Evolutionary conservation across 305 asterid genomes (phyloP).

Genomic region (Solanum aculeatissimum): DNA sequence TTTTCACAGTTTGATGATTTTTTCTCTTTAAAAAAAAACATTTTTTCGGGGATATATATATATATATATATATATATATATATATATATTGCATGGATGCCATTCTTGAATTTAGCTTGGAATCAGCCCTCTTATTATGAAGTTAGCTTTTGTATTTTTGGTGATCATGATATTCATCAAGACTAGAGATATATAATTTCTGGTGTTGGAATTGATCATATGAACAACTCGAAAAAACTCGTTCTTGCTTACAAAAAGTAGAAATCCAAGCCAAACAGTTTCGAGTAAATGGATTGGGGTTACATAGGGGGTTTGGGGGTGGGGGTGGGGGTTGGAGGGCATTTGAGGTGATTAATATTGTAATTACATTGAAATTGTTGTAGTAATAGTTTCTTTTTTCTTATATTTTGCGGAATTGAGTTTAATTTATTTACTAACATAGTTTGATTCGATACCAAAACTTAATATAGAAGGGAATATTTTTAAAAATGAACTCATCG

Average conservation of each 20-base stretch:
- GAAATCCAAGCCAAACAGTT: no score
- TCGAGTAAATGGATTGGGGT: neutral
- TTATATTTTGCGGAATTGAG: neutral
- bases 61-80: no score
- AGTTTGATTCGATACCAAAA: no score
- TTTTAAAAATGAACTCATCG: no score
- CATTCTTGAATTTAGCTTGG: neutral
- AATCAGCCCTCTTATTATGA: neutral
- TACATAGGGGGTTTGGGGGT: neutral
- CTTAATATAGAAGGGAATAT: no score
- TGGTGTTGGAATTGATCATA: no score
- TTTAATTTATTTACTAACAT: no score
- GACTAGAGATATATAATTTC: neutral
- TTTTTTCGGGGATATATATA: neutral
- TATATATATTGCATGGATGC: neutral
- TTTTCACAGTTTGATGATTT: neutral
- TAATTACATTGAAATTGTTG: neutral
- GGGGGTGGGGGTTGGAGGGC: neutral
- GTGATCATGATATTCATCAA: neutral
- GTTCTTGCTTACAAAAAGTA: no score
- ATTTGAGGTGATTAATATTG: neutral
- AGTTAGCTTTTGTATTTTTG: neutral
- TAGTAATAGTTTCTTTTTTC: neutral
- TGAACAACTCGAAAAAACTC: no score
- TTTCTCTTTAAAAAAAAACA: neutral